These are phyloP conservation scores for Fusarium fracticaudum DNA, from an alignment of 2,329 filamentous ascomycete genomes.

Conservation along the genomic window DNA sequence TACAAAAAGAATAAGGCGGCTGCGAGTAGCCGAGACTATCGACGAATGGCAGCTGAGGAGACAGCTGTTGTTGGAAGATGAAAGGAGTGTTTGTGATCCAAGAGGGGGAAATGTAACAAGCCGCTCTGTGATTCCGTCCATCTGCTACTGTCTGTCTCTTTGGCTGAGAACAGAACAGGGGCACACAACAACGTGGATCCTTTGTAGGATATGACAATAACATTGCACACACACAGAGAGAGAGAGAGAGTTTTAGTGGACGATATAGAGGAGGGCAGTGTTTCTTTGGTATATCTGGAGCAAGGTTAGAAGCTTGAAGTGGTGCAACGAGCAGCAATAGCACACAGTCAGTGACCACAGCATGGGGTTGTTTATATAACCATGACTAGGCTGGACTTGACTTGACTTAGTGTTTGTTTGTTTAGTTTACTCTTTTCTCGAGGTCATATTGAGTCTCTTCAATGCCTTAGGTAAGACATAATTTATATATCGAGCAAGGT, in stretches of 20 bases:
- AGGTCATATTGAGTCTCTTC: neutral
- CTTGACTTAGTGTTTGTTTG: neutral
- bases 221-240: neutral
- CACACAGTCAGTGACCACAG: neutral
- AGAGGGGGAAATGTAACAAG: constrained; percentile 26
- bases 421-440: neutral
- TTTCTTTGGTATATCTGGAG: neutral
- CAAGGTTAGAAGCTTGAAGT: neutral
- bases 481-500: neutral
- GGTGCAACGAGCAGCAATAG: neutral
- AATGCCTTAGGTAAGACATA: neutral
- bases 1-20: constrained; percentile 24
- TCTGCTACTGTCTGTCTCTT: neutral
- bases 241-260: neutral
- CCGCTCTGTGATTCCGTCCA: constrained; percentile 24
- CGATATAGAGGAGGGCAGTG: neutral
- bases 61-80: neutral
- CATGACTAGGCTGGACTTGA: neutral
- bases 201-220: neutral
- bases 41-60: constrained; percentile 9
- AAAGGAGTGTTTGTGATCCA: constrained; percentile 23
- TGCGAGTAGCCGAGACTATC: constrained; percentile 28
- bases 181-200: constrained; percentile 9
- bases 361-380: neutral
- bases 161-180: neutral